Conservation (phyloP, 2,329 filamentous ascomycete genomes). For the Colletotrichum sp. region DNA sequence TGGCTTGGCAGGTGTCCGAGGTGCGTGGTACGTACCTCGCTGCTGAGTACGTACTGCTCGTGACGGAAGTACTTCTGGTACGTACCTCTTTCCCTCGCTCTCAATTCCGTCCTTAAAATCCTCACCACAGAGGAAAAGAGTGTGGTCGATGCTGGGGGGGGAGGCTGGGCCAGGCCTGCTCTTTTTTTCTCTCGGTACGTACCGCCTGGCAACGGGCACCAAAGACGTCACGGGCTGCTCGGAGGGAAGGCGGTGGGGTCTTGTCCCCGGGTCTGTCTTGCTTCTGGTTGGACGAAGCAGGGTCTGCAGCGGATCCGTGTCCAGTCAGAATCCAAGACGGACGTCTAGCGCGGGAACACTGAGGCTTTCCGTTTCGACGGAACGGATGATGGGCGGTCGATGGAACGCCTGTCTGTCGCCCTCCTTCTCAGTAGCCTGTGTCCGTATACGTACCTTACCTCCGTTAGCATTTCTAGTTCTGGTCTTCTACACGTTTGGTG, state of each 20-base stretch:
- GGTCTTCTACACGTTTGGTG: not conserved
- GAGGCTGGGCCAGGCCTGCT: not conserved
- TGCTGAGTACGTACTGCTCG: not conserved
- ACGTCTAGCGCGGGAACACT: not conserved
- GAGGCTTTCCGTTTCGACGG: not conserved
- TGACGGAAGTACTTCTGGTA: not conserved
- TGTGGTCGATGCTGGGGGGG: not conserved
- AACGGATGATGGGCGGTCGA: not conserved
- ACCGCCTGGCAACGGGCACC: not conserved
- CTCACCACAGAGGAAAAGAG: not conserved
- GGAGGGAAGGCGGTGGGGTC: not conserved
- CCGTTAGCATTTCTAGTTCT: not conserved
- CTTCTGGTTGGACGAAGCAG: slow-evolving; percentile 2
- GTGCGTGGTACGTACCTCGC: not conserved
- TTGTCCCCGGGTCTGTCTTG: not conserved
- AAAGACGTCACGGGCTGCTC: slow-evolving; percentile 11
- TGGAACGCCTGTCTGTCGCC: not conserved
- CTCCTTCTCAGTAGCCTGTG: not conserved
- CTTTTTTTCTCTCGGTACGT: not conserved
- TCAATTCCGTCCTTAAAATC: not conserved
- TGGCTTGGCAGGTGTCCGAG: not conserved
- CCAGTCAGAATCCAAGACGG: not conserved
- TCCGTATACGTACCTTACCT: not conserved
- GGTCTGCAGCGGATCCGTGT: not conserved
- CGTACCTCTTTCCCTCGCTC: not conserved